Percentiles rank a stretch among this genome's conserved stretches.
Conservation (phyloP, 23 red algal genomes). For the Pyropia haitanensis region DNA sequence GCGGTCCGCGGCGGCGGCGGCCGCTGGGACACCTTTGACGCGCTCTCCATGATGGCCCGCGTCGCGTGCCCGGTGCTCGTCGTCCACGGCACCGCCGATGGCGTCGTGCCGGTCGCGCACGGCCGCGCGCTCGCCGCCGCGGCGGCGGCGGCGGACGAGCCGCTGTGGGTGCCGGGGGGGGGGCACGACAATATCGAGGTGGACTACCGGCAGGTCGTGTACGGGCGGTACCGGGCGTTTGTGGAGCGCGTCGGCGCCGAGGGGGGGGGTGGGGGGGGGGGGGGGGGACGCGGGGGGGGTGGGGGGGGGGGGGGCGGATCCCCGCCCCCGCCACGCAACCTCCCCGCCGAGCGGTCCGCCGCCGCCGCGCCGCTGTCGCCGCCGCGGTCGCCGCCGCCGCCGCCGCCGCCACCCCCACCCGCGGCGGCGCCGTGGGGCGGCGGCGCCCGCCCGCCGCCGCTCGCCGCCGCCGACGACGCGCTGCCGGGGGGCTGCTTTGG, state of each 20-base stretch:
- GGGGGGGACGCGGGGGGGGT: no score
- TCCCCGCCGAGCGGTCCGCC: no score
- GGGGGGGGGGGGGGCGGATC: no score
- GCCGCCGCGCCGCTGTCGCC: no score
- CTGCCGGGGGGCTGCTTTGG: no score
- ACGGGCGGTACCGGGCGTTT: slow-evolving; percentile 9
- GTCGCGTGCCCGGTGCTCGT: slow-evolving; percentile 13
- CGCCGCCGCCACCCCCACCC: no score
- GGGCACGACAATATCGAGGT: slow-evolving; percentile 22
- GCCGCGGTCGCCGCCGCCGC: no score
- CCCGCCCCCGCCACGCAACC: no score
- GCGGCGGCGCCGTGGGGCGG: no score
- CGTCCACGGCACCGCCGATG: slow-evolving; percentile 9
- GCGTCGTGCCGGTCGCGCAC: slow-evolving; percentile 8
- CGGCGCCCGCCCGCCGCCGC: no score
- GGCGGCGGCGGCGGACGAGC: not conserved
- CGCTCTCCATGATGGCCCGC: slow-evolving; percentile 8
- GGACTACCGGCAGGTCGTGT: not conserved
- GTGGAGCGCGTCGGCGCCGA: slow-evolving; percentile 1
- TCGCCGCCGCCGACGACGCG: no score
- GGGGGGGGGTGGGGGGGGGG: no score
- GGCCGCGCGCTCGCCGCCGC: not conserved
- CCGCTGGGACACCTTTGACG: slow-evolving; percentile 6
- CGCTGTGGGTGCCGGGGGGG: slow-evolving; percentile 4
- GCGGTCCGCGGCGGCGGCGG: not conserved